Conservation (phyloP, 805 yeast genomes). For the Teunomyces cretensis region DNA sequence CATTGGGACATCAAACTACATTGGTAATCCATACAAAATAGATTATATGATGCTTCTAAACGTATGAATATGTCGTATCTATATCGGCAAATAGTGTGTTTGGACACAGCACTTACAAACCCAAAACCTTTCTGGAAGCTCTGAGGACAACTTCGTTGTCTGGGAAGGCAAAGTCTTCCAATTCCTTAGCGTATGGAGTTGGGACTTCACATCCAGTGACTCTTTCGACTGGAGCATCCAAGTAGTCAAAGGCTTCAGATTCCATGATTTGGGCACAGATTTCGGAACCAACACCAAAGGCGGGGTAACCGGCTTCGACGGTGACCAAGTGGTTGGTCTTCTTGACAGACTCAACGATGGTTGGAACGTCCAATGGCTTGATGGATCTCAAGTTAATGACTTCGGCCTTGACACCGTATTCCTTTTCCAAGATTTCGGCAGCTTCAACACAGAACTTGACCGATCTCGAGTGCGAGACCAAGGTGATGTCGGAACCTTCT, state of each 20-base stretch:
- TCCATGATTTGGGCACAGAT: conserved; percentile 97
- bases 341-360: conserved; percentile 84
- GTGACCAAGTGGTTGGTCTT: conserved; percentile 96
- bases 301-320: conserved; percentile 97
- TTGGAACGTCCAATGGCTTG: conserved; percentile 90
- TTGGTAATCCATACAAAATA: background rate
- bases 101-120: conserved; percentile 46
- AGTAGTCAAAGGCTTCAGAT: conserved; percentile 95
- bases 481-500: conserved; percentile 86
- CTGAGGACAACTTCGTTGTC: conserved; percentile 85
- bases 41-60: too few relatives aligned
- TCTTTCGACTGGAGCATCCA: conserved; percentile 98
- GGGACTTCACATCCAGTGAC: conserved; percentile 99
- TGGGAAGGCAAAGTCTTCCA: conserved; percentile 99
- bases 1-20: too few relatives aligned
- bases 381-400: conserved; percentile 94
- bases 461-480: conserved; percentile 91
- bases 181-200: conserved; percentile 94
- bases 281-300: conserved; percentile 98
- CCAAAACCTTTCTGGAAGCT: conserved; percentile 79
- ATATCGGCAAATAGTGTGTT: too few relatives aligned
- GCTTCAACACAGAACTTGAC: conserved; percentile 85
- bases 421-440: conserved; percentile 80
- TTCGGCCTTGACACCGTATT: conserved; percentile 87
- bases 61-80: too few relatives aligned